These are phyloP conservation scores for Spirogloea muscicola DNA, from an alignment of 139 green algal species.

Conservation along the genomic window DNA sequence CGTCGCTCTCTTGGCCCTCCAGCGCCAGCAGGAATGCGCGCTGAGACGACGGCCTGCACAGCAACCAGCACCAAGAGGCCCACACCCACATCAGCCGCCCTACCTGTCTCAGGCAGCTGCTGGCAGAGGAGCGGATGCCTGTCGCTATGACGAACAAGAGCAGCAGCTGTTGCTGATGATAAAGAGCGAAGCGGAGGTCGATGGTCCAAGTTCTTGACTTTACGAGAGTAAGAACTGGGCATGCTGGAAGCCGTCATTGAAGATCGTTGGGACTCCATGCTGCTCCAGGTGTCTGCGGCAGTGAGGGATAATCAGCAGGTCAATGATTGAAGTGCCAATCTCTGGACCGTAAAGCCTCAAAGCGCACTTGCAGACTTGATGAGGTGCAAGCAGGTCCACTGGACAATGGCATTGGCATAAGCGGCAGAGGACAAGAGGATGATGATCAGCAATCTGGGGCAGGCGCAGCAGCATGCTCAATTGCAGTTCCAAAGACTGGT, in stretches of 20 bases:
- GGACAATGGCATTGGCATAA: not conserved
- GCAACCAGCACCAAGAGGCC: no score
- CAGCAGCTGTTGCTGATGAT: not conserved
- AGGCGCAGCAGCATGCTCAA: not conserved
- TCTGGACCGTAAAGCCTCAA: not conserved
- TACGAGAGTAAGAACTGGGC: constrained; percentile 24
- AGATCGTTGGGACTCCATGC: constrained; percentile 11
- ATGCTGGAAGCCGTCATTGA: constrained; percentile 20
- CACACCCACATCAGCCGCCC: not conserved
- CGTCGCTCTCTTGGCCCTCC: no score
- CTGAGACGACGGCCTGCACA: no score
- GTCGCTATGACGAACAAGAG: not conserved
- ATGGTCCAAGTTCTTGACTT: not conserved
- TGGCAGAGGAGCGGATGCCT: not conserved
- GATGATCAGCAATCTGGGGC: not conserved
- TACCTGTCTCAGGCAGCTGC: not conserved
- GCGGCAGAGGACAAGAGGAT: no score
- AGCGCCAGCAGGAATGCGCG: no score
- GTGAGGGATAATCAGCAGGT: not conserved
- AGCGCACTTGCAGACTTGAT: not conserved
- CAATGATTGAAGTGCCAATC: not conserved
- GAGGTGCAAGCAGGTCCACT: not conserved
- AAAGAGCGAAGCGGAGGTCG: not conserved
- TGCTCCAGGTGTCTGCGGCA: constrained; percentile 20
- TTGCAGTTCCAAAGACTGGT: not conserved